These are phyloP conservation scores for Glaciozyma antarctica DNA, from an alignment of 768 basidiomycete species.

Conservation along the genomic window DNA sequence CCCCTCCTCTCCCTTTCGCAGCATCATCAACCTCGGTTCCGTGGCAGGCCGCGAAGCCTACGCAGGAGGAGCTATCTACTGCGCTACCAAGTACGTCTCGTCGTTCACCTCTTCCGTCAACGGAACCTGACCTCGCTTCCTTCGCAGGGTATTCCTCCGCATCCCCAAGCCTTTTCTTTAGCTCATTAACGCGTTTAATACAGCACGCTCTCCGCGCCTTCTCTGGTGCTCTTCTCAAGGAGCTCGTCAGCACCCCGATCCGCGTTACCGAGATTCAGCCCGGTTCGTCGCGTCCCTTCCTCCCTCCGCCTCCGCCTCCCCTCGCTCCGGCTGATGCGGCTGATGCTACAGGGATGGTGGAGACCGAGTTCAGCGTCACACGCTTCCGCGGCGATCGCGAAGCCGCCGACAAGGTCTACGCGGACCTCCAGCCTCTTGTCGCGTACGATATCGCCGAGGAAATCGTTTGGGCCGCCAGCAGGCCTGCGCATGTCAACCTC, in stretches of 20 bases:
- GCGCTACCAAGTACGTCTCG: slow-evolving; percentile 54
- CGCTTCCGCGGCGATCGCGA: slow-evolving; percentile 75
- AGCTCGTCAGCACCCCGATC: slow-evolving; percentile 85
- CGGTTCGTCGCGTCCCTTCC: slow-evolving; percentile 44
- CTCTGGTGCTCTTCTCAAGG: slow-evolving; percentile 61
- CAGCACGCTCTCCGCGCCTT: slow-evolving; percentile 64
- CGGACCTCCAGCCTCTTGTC: slow-evolving; percentile 43
- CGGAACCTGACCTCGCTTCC: background rate
- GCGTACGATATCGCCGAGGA: slow-evolving; percentile 78
- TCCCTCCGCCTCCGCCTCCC: too few relatives aligned
- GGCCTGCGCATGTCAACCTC: slow-evolving; percentile 85
- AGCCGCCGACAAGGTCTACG: slow-evolving; percentile 81
- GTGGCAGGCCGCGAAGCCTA: slow-evolving; percentile 83
- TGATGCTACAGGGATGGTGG: slow-evolving; percentile 17
- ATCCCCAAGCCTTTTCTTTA: background rate
- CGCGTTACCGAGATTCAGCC: slow-evolving; percentile 92
- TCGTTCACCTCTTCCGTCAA: background rate
- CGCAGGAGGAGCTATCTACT: slow-evolving; percentile 83
- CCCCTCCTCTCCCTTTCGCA: background rate
- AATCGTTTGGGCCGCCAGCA: slow-evolving; percentile 89
- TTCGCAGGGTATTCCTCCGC: background rate
- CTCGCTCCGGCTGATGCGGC: too few relatives aligned
- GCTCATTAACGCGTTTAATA: background rate
- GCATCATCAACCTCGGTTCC: slow-evolving; percentile 86
- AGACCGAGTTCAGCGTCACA: slow-evolving; percentile 71